phyloP scores from a whole-genome alignment of 345 rosid genomes.

The Moringa oleifera region DNA sequence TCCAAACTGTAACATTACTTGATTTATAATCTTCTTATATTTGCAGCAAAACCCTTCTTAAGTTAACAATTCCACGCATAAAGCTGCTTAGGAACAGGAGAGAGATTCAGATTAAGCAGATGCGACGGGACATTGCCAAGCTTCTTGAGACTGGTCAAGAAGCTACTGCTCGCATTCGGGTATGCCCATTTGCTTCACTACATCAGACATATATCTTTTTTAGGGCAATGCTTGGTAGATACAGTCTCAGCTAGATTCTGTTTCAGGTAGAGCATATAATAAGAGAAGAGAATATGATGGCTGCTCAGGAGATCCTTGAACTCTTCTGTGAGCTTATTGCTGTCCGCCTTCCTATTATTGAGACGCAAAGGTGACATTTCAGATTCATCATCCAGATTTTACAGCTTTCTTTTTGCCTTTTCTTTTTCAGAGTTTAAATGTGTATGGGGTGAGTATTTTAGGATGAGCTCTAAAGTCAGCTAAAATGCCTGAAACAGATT shows the following conservation, averaged over 20 bases:
- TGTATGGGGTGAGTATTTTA: background rate
- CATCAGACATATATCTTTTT: background rate
- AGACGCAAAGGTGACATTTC: conserved; percentile 66
- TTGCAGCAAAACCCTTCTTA: conserved; percentile 82
- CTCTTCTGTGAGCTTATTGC: conserved; percentile 79
- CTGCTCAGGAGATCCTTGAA: conserved; percentile 94
- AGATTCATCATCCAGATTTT: background rate
- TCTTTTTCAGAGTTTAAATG: background rate
- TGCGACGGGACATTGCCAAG: conserved; percentile 92
- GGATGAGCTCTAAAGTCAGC: background rate
- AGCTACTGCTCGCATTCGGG: conserved; percentile 97
- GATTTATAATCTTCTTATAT: background rate
- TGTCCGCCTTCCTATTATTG: conserved; percentile 93
- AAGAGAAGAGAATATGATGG: conserved; percentile 98
- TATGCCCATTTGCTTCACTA: conserved; percentile 13
- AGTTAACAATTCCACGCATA: conserved; percentile 74
- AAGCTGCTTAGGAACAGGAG: conserved; percentile 88
- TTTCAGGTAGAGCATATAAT: conserved; percentile 89
- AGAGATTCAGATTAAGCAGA: conserved; percentile 82
- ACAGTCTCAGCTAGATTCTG: background rate
- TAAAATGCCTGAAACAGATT: no score
- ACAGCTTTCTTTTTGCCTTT: conserved; percentile 5
- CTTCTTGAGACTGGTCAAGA: conserved; percentile 99
- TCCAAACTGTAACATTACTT: background rate
- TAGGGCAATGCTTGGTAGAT: background rate